Base-by-base conservation (phyloP, 2,329 filamentous ascomycete genomes). In the Colletotrichum sp. region DNA sequence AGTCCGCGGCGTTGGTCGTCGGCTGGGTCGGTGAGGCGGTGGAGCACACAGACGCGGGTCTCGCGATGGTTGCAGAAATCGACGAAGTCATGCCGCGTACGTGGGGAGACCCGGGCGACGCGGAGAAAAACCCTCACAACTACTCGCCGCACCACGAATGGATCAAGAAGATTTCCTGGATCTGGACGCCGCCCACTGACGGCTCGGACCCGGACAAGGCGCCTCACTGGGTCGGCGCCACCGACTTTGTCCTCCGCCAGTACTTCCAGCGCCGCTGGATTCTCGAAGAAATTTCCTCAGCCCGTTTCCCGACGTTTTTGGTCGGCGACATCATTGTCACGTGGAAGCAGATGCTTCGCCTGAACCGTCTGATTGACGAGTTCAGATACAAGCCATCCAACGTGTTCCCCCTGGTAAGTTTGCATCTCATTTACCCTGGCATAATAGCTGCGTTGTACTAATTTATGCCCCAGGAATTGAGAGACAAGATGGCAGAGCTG, bases 261-360 rank as follows among this genome's bases (percentile, higher is more conserved):
- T 84, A 83, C 60, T 85, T 85, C 68, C 80, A 82, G 34, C 82
- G 83, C 5, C 81, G 80, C 3, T 85, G 83, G 83, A 84, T 85
- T 58, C 78, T 85, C 4, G 83, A 84, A 60, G 83, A 85, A 71
- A 79, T 85, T 52, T 78, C 83, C 43, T 77, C 83, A 76, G 82
- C 82, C 2, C 79, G 82, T 2, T 83, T 84, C 32, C 73, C 73
- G 26, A 75, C 73, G 4, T 75, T 75, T 32, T 77, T 85, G 6
- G 78, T 85, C 30, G 83, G 83, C 36, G 83, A 84, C 70, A 79
- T 80, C 55, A 83, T 85, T 15, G 80, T 85, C 8, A 81, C 83
- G 2, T 85, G 83, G 83, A 82, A 79, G 65, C 83, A 85, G 71
- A 68, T 85, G n/a, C 78, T 85, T 12, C 79, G 79, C 5, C 62